Conservation (phyloP, 2,329 filamentous ascomycete genomes). For the Scleromitrula shiraiana region DNA sequence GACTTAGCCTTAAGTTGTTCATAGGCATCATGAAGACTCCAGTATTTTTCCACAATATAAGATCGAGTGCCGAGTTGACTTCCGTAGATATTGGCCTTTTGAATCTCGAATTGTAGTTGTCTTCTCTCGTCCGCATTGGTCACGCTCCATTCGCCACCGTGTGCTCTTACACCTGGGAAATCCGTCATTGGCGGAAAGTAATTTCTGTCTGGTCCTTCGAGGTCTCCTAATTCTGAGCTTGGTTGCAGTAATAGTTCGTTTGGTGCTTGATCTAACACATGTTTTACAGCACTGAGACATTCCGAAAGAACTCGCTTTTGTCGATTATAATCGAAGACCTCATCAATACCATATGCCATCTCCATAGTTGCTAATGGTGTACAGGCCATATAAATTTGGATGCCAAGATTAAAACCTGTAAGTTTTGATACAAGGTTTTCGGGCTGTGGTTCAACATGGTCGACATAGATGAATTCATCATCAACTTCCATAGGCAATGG, state of each 20-base stretch:
- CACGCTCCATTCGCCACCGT: constrained; percentile 17
- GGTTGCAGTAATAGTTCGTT: constrained; percentile 53
- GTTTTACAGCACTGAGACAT: constrained; percentile 62
- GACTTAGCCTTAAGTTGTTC: constrained; percentile 34
- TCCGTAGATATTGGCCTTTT: constrained; percentile 83
- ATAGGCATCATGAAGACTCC: constrained; percentile 63
- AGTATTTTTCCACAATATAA: constrained; percentile 81
- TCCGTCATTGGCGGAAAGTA: constrained; percentile 40
- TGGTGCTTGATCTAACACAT: constrained; percentile 59
- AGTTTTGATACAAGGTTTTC: constrained; percentile 60
- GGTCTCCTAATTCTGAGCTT: constrained; percentile 32
- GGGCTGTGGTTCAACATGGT: constrained; percentile 63
- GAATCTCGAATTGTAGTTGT: constrained; percentile 73
- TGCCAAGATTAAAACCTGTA: constrained; percentile 72
- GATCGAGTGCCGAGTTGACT: constrained; percentile 75
- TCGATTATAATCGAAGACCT: constrained; percentile 67
- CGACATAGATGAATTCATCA: constrained; percentile 68
- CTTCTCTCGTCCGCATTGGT: constrained; percentile 32
- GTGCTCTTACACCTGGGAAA: constrained; percentile 31
- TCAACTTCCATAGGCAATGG: constrained; percentile 76
- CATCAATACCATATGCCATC: constrained; percentile 71
- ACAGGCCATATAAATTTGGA: constrained; percentile 73
- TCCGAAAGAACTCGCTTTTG: constrained; percentile 67
- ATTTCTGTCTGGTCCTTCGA: constrained; percentile 39
- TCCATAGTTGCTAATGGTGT: constrained; percentile 72